These are phyloP conservation scores for Suillus decipiens DNA, from an alignment of 768 basidiomycete genomes.

Conservation along the genomic window DNA sequence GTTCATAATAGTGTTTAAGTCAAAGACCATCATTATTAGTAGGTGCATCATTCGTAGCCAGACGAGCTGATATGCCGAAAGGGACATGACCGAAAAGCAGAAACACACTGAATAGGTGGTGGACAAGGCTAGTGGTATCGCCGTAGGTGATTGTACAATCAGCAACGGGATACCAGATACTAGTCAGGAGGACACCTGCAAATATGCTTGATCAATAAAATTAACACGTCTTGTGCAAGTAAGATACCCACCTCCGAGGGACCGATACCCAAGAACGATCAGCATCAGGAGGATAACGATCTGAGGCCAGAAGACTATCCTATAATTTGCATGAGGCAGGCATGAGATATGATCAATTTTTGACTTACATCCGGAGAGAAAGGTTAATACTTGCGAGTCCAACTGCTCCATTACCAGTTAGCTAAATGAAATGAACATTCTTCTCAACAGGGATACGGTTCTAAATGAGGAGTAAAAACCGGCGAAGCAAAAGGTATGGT, in stretches of 20 bases:
- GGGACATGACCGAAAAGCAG: slow-evolving; percentile 57
- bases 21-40: too few relatives aligned
- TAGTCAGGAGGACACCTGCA: slow-evolving; percentile 58
- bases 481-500: not conserved
- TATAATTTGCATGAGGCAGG: too few relatives aligned
- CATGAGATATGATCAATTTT: too few relatives aligned
- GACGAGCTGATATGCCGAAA: slow-evolving; percentile 62
- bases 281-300: too few relatives aligned
- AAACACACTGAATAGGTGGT: slow-evolving; percentile 76
- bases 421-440: too few relatives aligned
- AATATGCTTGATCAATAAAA: not conserved
- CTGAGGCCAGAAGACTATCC: too few relatives aligned
- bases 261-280: too few relatives aligned
- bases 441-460: slow-evolving; percentile 6
- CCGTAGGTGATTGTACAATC: slow-evolving; percentile 60
- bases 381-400: too few relatives aligned
- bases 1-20: too few relatives aligned
- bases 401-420: too few relatives aligned
- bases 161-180: slow-evolving; percentile 46
- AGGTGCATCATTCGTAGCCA: slow-evolving; percentile 9
- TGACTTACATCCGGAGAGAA: too few relatives aligned
- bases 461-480: slow-evolving; percentile 15
- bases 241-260: not conserved
- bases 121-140: slow-evolving; percentile 61
- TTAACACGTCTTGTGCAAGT: not conserved